Conservation (phyloP, 2,329 filamentous ascomycete genomes). For the Fusarium begoniae region DNA sequence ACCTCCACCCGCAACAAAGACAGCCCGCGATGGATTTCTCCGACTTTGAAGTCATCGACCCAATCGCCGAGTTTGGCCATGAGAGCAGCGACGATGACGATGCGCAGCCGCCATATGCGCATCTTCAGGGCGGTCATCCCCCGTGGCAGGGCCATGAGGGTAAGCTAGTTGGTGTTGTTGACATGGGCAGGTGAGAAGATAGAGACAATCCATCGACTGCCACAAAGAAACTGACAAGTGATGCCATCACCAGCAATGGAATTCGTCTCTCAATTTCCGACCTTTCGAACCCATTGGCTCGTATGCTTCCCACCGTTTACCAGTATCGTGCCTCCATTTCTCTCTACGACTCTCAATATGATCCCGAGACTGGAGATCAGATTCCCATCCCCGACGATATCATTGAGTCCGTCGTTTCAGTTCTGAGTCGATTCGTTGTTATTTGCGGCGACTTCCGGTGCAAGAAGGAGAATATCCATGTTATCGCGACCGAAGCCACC, state of each 20-base stretch:
- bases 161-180: constrained; percentile 48
- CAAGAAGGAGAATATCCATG: constrained; percentile 40
- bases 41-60: constrained; percentile 40
- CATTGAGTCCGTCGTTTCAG: constrained; percentile 41
- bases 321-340: constrained; percentile 46
- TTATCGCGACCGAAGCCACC: constrained; percentile 47
- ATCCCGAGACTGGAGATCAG: constrained; percentile 44
- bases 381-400: constrained; percentile 44
- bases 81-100: constrained; percentile 26
- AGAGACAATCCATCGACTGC: not conserved
- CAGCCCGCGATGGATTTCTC: constrained; percentile 36
- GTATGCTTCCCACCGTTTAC: constrained; percentile 64
- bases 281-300: constrained; percentile 58
- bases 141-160: constrained; percentile 45
- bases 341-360: constrained; percentile 47
- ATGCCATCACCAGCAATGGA: constrained; percentile 63
- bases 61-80: constrained; percentile 30
- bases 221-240: constrained; percentile 11
- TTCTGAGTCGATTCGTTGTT: constrained; percentile 42
- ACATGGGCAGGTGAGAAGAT: constrained; percentile 49
- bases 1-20: not conserved
- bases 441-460: constrained; percentile 43
- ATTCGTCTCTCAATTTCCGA: constrained; percentile 73
- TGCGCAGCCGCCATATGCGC: not conserved
- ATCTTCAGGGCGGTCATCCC: constrained; percentile 32